phyloP scores from a whole-genome alignment of 2,329 filamentous ascomycete species.

The Colletotrichum horii region DNA sequence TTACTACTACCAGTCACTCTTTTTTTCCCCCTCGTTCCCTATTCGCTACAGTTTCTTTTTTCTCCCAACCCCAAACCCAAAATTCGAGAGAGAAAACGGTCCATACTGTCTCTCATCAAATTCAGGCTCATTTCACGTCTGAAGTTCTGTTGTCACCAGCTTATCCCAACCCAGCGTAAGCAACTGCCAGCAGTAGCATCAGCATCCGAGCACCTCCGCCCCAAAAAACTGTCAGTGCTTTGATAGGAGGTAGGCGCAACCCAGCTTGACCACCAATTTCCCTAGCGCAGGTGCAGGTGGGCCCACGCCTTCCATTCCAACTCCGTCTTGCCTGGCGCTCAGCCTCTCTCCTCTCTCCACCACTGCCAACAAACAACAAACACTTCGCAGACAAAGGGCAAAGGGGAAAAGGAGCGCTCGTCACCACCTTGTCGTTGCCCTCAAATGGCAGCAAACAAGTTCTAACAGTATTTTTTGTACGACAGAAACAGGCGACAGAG shows the following conservation, averaged over 20 bases:
- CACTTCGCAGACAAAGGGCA: conserved; percentile 11
- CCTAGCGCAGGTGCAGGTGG: conserved; percentile 18
- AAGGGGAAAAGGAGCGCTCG: conserved; percentile 1
- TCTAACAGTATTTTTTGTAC: conserved; percentile 3
- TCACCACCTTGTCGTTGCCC: not conserved
- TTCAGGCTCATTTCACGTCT: not conserved
- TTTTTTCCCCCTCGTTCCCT: not conserved
- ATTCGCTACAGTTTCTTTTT: not conserved
- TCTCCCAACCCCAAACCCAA: not conserved
- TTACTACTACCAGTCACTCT: not conserved
- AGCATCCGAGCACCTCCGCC: not conserved
- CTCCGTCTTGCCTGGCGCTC: conserved; percentile 16
- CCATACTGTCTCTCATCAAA: not conserved
- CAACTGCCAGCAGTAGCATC: not conserved
- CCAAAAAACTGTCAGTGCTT: conserved; percentile 8
- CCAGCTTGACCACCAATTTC: conserved; percentile 18
- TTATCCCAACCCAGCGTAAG: not conserved
- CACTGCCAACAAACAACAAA: conserved; percentile 17
- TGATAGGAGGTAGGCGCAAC: conserved; percentile 20
- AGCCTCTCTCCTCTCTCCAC: conserved; percentile 19
- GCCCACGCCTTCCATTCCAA: conserved; percentile 14
- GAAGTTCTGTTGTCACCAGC: not conserved
- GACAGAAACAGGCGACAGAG: conserved; percentile 9
- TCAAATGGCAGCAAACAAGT: conserved; percentile 15
- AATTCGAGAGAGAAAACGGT: not conserved